Percentiles rank a stretch among this genome's conserved stretches.
Conservation (phyloP, 2,329 filamentous ascomycete species). For the Metarhizium guizhouense region DNA sequence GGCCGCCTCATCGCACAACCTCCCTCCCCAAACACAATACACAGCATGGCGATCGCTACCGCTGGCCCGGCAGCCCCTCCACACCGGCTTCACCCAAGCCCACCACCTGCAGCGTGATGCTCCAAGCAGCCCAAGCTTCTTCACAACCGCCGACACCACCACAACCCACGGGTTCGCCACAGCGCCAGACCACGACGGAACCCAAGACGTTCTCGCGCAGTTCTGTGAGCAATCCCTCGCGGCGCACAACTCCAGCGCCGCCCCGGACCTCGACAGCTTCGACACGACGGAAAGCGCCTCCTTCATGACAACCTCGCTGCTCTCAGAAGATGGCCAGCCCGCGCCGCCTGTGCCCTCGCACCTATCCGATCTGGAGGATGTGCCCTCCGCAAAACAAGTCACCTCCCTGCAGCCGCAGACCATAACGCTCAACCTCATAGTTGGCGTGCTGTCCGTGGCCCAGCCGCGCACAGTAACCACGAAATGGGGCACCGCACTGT, state of each 20-base stretch:
- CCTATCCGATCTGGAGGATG: conserved; percentile 50
- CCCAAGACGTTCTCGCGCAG: conserved; percentile 39
- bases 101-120: conserved; percentile 23
- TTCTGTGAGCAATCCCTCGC: conserved; percentile 76
- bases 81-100: conserved; percentile 44
- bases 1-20: background rate
- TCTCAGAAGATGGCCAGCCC: conserved; percentile 8
- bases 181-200: conserved; percentile 23
- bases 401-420: conserved; percentile 66
- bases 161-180: conserved; percentile 3
- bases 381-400: conserved; percentile 61
- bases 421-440: conserved; percentile 74
- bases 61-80: conserved; percentile 34
- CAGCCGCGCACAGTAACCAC: conserved; percentile 61
- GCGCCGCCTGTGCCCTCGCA: conserved; percentile 20
- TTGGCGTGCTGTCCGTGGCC: conserved; percentile 64
- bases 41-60: conserved; percentile 48
- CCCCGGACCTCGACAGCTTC: conserved; percentile 25
- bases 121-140: conserved; percentile 30
- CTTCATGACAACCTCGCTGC: conserved; percentile 11
- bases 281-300: conserved; percentile 12
- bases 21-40: conserved; percentile 6
- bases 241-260: conserved; percentile 57
- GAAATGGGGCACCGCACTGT: conserved; percentile 49
- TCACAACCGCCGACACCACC: conserved; percentile 35